A percentile compares a stretch with the other conserved stretches of the same genome.
These are phyloP conservation scores for Diospyros kaki DNA, from an alignment of 148 eudicot species.

Conservation along the genomic window DNA sequence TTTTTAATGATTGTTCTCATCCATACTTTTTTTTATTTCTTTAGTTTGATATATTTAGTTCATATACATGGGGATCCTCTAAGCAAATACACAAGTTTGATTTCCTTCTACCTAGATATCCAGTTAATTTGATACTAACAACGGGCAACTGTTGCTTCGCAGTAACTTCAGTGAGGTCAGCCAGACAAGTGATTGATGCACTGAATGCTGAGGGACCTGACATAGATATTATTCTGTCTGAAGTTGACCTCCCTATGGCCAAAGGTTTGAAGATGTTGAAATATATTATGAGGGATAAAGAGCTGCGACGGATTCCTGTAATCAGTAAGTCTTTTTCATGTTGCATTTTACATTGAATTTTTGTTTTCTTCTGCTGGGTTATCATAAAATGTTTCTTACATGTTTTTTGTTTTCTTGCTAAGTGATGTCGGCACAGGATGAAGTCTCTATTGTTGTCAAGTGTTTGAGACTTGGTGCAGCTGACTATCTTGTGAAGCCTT, in stretches of 20 bases:
- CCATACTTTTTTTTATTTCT: not conserved
- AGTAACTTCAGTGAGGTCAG: conserved; percentile 87
- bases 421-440: conserved; percentile 99
- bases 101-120: conserved; percentile 4
- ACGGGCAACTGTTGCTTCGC: conserved; percentile 21
- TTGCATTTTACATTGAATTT: not conserved
- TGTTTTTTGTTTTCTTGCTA: conserved; percentile 12
- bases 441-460: conserved; percentile 88
- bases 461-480: conserved; percentile 99
- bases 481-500: conserved; percentile 95
- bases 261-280: conserved; percentile 90
- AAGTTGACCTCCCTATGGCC: conserved; percentile 93
- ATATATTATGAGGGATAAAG: conserved; percentile 77
- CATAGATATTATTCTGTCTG: conserved; percentile 90
- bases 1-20: not conserved
- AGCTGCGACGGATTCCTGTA: conserved; percentile 84
- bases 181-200: conserved; percentile 96
- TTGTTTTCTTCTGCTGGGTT: not conserved
- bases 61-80: not conserved
- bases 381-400: conserved; percentile 3
- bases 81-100: not conserved
- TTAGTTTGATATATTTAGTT: not conserved
- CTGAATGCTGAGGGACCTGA: conserved; percentile 91
- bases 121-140: conserved; percentile 12
- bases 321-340: conserved; percentile 55